Base-by-base conservation (phyloP, 2,329 filamentous ascomycete species). In the Monosporascus sp. region DNA sequence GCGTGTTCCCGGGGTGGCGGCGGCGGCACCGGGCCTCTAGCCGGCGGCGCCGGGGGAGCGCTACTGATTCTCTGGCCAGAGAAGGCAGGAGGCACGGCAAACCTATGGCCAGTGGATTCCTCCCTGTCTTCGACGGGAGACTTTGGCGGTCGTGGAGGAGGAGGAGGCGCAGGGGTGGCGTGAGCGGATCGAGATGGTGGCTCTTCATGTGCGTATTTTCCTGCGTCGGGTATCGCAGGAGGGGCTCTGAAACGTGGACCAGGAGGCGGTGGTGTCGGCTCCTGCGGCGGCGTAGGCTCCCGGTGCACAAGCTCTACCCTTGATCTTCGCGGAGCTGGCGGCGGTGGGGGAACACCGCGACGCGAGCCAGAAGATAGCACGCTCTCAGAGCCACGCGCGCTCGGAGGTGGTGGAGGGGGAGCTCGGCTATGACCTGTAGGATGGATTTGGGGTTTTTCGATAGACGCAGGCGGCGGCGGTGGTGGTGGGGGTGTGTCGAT, bases 201-300 rank as follows among this genome's bases (percentile, higher is more conserved):
- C 61, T 69, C 80, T 66, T 52, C 71, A 72, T 85, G 78, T 3
- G 88, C 90, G 66, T 84, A 94, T 70, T 90, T 96, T 38, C 94
- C 94, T 53, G 94, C 94, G 69, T 96, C 92, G 52, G 90, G 84
- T 55, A 97, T 73, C 2, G 93, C 89, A 37, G 94, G 94, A 46
- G 94, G 94, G 8, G 90, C 93, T 59, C 85, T 81, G 74, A 96
- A 97, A 49, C 85, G 81, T 22, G 84, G 81, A 9, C 79, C 79
- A n/a, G 85, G 83, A 9, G 79, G 79, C 18, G 85, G 83, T 14
- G 90, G 89, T 15, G 86, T 84, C 15, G 87, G 82, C 55, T 90
- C 87, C 64, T 85, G 79, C 31, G 87, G 81, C n/a, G 88, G 83
- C 38, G 78, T 75, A n/a, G 74, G 71, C 57, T 78, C 77, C 52